These are phyloP conservation scores for Pyrenophora graminea DNA, from an alignment of 2,329 filamentous ascomycete species.

Conservation along the genomic window DNA sequence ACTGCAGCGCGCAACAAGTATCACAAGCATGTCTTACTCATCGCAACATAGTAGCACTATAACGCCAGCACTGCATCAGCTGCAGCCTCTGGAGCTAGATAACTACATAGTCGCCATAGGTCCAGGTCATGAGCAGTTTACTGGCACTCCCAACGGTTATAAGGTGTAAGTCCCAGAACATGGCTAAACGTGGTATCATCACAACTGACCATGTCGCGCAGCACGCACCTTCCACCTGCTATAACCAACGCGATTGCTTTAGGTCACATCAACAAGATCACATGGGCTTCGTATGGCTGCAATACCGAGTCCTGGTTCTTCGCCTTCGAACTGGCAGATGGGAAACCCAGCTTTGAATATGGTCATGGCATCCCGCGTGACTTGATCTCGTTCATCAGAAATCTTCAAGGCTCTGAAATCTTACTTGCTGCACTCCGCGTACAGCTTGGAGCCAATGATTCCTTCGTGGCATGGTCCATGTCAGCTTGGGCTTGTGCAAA, in stretches of 20 bases:
- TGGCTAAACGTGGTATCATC: not conserved
- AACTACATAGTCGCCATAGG: slow-evolving; percentile 36
- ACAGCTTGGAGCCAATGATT: slow-evolving; percentile 29
- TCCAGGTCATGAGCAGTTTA: slow-evolving; percentile 26
- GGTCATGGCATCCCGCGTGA: slow-evolving; percentile 16
- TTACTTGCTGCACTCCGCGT: slow-evolving; percentile 22
- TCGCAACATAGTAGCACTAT: slow-evolving; percentile 1
- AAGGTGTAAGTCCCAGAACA: slow-evolving; percentile 18
- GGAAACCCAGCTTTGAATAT: slow-evolving; percentile 8
- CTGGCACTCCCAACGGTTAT: slow-evolving; percentile 35
- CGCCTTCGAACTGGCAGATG: slow-evolving; percentile 21
- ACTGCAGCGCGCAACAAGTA: not conserved
- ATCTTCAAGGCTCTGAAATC: not conserved
- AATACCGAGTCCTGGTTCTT: slow-evolving; percentile 35
- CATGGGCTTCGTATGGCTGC: slow-evolving; percentile 34
- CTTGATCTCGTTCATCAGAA: slow-evolving; percentile 15
- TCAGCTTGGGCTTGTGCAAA: slow-evolving; percentile 23
- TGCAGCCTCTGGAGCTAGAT: slow-evolving; percentile 23
- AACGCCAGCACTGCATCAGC: slow-evolving; percentile 13
- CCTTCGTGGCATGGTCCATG: slow-evolving; percentile 30
- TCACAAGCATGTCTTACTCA: slow-evolving; percentile 7
- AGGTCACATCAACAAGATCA: slow-evolving; percentile 21
- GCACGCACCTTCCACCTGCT: slow-evolving; percentile 25
- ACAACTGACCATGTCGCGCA: slow-evolving; percentile 10
- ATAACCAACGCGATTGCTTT: slow-evolving; percentile 13